Evolutionary conservation across 176 grass and related monocot species (phyloP).

Genomic region (Stipa capillata): DNA sequence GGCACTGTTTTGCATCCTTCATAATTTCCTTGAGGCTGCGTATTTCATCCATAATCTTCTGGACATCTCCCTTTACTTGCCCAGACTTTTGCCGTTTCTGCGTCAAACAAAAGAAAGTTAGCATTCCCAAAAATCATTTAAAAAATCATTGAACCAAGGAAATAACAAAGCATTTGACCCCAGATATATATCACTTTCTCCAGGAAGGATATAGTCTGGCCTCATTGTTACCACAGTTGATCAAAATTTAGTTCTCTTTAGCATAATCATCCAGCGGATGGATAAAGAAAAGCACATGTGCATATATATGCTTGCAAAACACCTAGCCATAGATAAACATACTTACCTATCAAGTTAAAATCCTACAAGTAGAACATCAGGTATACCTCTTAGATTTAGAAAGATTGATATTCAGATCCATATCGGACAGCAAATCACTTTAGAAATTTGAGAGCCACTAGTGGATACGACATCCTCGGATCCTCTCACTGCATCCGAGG

Average conservation of each 20-base stretch:
- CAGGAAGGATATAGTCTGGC: not conserved
- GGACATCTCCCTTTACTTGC: slow-evolving; percentile 34
- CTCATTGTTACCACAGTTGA: not conserved
- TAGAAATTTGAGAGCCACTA: not conserved
- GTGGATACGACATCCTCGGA: not conserved
- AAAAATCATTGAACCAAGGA: not conserved
- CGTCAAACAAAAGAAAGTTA: slow-evolving; percentile 12
- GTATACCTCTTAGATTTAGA: not conserved
- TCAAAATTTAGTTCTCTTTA: not conserved
- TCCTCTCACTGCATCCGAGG: not conserved
- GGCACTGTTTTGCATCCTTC: slow-evolving; percentile 58
- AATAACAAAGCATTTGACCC: not conserved
- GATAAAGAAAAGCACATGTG: not conserved
- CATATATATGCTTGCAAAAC: slow-evolving; percentile 9
- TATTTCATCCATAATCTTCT: slow-evolving; percentile 53
- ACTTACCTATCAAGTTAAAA: not conserved
- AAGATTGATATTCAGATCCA: not conserved
- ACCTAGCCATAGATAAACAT: not conserved
- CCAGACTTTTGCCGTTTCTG: not conserved
- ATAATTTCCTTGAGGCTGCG: slow-evolving; percentile 41
- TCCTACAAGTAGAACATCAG: not conserved
- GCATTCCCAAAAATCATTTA: not conserved
- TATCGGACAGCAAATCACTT: not conserved
- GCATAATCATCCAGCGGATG: not conserved
- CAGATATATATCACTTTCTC: not conserved